Percentiles rank a stretch among this genome's conserved stretches.
phyloP scores from a whole-genome alignment of 495 filamentous ascomycete genomes.

The Ascodesmis nigricans region DNA sequence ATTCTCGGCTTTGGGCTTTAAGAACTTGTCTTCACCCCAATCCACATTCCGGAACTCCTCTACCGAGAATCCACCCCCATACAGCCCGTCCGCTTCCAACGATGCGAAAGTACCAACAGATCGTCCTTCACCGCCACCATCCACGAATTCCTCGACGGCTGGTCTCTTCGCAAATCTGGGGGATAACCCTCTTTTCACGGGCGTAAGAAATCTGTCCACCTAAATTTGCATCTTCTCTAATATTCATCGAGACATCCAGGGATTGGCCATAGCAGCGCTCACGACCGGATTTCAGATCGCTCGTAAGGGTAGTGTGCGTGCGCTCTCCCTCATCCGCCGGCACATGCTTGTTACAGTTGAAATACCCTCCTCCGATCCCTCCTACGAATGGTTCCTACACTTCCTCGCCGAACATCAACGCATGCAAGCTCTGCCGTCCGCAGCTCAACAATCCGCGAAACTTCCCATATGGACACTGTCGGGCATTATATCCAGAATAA shows the following conservation, averaged over 20 bases:
- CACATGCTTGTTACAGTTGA: slow-evolving; percentile 87
- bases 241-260: slow-evolving; percentile 13
- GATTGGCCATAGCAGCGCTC: slow-evolving; percentile 67
- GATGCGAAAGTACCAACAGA: too few species aligned
- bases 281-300: slow-evolving; percentile 55
- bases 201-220: slow-evolving; percentile 9
- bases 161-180: slow-evolving; percentile 8
- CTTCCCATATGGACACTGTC: slow-evolving; percentile 28
- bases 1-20: too few species aligned
- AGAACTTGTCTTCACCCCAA: too few species aligned
- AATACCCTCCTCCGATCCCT: slow-evolving; percentile 77
- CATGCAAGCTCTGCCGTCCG: slow-evolving; percentile 26
- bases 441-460: slow-evolving; percentile 29
- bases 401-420: slow-evolving; percentile 76
- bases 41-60: too few species aligned
- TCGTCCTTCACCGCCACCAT: too few species aligned
- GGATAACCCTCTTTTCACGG: slow-evolving; percentile 19
- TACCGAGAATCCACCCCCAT: too few species aligned
- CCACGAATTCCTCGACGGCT: background rate
- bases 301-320: slow-evolving; percentile 47
- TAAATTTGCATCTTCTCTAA: background rate
- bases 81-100: too few species aligned
- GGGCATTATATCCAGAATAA: slow-evolving; percentile 35
- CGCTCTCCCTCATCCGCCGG: slow-evolving; percentile 47
- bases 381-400: slow-evolving; percentile 79